Base-by-base conservation (phyloP, 805 yeast species). In the Kurtzmaniella cleridarum region DNA sequence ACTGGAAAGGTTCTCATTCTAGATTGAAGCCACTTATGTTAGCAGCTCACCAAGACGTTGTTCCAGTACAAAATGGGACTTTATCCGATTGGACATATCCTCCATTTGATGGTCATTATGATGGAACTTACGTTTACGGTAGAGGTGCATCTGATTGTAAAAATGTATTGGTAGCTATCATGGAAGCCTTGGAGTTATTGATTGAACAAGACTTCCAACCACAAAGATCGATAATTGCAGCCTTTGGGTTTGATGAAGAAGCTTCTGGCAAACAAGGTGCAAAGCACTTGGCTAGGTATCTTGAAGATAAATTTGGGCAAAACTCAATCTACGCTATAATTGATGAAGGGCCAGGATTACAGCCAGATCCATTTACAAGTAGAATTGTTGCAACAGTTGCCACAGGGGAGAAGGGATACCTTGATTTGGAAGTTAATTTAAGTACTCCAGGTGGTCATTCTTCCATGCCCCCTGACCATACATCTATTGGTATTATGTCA, bases 231-330 rank as follows among this genome's bases (percentile, higher is more conserved):
- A 55, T 84, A 12, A 44, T 86, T 9, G 54, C 81, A 2, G 78
- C 85, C 0, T 77, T 81, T 51, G 95, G 95, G 1, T 83, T 76
- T 48, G 95, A 87, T 53, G 95, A 86, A 62, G 95, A 87, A 54
- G 71, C 75, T 29, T 68, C 76, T 28, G 95, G 95, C 4, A 42
- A 46, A 14, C 57, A 64, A 6, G 90, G 91, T 38, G 95, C 95
- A 5, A 47, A 53, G 1, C 39, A 59, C n/a, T 61, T 86, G 14
- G 69, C 73, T 9, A 45, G 68, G 30, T 62, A 60, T 42, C 52
- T 87, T 15, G 58, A 65, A 23, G 66, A 73, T 16, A 69, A 70
- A 40, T 81, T 76, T 49, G 95, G 95, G 5, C 49, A 57, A 20
- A 68, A 85, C 43, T 72, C 81, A 1, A 47, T 86, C 26, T 75